Conservation (phyloP, 208 protist genomes). For the Herpetomonas tarakana region DNA sequence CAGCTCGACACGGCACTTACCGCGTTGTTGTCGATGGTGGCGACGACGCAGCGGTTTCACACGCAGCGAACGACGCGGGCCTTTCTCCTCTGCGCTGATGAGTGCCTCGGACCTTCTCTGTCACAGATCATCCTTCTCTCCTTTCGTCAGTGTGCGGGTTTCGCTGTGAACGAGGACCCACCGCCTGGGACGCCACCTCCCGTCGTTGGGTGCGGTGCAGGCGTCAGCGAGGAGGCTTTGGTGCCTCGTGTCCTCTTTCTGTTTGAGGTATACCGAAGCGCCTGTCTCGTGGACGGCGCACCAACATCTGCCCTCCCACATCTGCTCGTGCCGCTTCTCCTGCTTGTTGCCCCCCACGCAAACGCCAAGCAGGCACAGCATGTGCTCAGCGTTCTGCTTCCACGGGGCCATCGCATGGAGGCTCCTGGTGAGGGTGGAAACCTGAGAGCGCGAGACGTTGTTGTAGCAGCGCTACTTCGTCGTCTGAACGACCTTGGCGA, state of each 20-base stretch:
- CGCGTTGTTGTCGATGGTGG: conserved; percentile 6
- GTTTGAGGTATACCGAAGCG: conserved; percentile 16
- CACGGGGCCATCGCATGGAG: no score
- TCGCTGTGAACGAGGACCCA: no score
- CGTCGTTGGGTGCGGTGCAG: no score
- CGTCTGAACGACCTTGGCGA: no score
- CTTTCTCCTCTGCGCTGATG: conserved; percentile 11
- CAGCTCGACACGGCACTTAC: background rate
- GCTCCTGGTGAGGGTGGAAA: no score
- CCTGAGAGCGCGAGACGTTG: no score
- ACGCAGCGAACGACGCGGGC: conserved; percentile 21
- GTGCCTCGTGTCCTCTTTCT: conserved; percentile 11
- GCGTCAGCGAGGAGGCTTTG: no score
- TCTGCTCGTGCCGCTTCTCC: background rate
- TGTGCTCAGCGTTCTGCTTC: no score
- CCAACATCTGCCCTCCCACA: background rate
- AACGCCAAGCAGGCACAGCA: background rate
- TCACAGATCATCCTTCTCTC: no score
- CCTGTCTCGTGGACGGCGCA: background rate
- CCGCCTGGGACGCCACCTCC: no score
- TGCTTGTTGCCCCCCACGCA: background rate
- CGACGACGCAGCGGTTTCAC: conserved; percentile 13
- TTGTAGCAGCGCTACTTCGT: no score
- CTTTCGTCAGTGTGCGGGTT: no score
- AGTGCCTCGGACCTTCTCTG: background rate